Conservation (phyloP, 2,329 filamentous ascomycete genomes). For the Aspergillus fischeri region DNA sequence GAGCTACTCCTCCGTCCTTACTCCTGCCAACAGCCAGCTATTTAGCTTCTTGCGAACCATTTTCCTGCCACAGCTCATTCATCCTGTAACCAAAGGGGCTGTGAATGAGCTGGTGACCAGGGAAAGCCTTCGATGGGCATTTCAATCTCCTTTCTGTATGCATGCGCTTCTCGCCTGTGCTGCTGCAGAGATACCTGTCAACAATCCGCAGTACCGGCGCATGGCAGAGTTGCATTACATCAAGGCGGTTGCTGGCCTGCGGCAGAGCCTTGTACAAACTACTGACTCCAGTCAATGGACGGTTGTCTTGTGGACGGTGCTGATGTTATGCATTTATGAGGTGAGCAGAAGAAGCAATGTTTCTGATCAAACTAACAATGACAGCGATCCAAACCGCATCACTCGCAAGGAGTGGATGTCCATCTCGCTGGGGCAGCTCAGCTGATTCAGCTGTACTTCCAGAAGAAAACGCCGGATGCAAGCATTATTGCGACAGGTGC, state of each 20-base stretch:
- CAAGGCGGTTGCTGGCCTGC: slow-evolving; percentile 10
- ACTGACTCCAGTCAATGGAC: neutral
- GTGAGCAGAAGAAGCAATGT: slow-evolving; percentile 2
- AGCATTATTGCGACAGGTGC: neutral
- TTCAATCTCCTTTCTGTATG: slow-evolving; percentile 17
- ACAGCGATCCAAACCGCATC: slow-evolving; percentile 15
- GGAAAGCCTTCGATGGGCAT: slow-evolving; percentile 13
- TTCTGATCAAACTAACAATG: neutral
- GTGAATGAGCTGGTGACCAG: slow-evolving; percentile 9
- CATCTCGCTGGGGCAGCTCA: slow-evolving; percentile 21
- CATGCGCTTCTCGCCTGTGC: slow-evolving; percentile 21
- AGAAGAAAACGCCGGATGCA: neutral
- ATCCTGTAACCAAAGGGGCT: slow-evolving; percentile 10
- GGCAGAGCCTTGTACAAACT: neutral
- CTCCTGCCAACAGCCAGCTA: slow-evolving; percentile 6
- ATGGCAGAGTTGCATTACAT: slow-evolving; percentile 16
- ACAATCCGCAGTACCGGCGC: slow-evolving; percentile 5
- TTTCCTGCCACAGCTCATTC: slow-evolving; percentile 21
- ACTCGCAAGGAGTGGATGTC: slow-evolving; percentile 15
- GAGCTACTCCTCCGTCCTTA: slow-evolving; percentile 3
- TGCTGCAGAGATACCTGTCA: slow-evolving; percentile 17
- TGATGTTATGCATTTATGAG: slow-evolving; percentile 24
- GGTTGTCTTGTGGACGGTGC: slow-evolving; percentile 13
- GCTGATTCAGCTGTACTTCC: slow-evolving; percentile 13
- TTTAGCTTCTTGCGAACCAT: slow-evolving; percentile 19